phyloP scores from a whole-genome alignment of 1,284 basidiomycete species.

The Neonothopanus nambi region DNA sequence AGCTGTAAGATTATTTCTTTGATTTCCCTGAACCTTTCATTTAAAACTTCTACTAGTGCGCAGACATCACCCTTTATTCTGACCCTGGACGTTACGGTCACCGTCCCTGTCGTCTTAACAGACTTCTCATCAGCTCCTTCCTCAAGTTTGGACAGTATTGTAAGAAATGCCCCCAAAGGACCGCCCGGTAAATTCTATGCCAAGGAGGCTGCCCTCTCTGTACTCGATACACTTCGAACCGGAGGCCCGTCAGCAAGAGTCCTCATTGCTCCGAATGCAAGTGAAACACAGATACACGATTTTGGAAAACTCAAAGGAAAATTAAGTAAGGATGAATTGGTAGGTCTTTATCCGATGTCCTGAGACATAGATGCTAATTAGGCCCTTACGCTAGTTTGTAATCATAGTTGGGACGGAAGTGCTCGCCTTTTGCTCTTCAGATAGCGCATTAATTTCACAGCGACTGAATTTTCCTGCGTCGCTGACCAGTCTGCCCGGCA shows the following conservation, averaged over 20 bases:
- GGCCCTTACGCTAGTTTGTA: slow-evolving; percentile 54
- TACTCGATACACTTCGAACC: slow-evolving; percentile 52
- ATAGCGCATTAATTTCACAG: slow-evolving; percentile 41
- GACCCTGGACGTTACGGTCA: slow-evolving; percentile 41
- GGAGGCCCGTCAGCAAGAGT: slow-evolving; percentile 50
- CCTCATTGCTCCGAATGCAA: slow-evolving; percentile 36
- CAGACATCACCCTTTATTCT: slow-evolving; percentile 32
- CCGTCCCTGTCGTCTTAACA: slow-evolving; percentile 44
- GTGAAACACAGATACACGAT: slow-evolving; percentile 37
- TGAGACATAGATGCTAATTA: no score
- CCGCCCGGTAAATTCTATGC: slow-evolving; percentile 59
- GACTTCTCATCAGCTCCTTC: slow-evolving; percentile 32
- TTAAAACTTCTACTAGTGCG: neutral
- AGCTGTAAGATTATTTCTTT: neutral
- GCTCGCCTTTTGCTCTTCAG: slow-evolving; percentile 55
- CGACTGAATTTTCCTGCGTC: slow-evolving; percentile 43
- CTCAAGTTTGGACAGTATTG: slow-evolving; percentile 34
- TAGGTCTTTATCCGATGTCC: slow-evolving; percentile 30
- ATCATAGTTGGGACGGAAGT: slow-evolving; percentile 46
- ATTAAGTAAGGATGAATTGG: slow-evolving; percentile 51
- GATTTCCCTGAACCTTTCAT: neutral
- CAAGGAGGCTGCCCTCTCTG: slow-evolving; percentile 37
- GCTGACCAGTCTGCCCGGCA: slow-evolving; percentile 31
- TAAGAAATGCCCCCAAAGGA: slow-evolving; percentile 36
- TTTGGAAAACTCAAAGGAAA: slow-evolving; percentile 46